Evolutionary conservation across 2,329 filamentous ascomycete species (phyloP), one percentile per base, ranked within the genome.

Genomic region (Monosporascus sp.): DNA sequence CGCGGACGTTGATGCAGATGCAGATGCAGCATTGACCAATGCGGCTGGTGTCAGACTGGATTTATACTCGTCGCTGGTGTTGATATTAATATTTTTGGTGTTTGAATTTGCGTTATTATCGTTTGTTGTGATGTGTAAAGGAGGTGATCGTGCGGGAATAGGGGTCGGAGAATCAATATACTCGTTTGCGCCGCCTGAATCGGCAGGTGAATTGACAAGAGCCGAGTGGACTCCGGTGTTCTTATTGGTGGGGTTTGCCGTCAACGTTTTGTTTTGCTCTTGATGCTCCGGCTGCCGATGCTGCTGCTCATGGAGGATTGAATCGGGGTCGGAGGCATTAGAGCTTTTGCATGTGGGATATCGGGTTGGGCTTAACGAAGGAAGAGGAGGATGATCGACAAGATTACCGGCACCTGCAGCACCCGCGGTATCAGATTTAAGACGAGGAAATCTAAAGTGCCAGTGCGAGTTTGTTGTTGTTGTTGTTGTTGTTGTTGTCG

Each of bases 1-100:
- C 9, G 54, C 54, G 51, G 56, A 49, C 15, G 42, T 38, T 48
- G 53, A 51, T 44, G 45, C 46, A 31, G 53, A 47, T 15, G 50
- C 36, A 50, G 53, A 52, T 45, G 55, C 31, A 48, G 42, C 44
- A 34, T 34, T 34, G 31, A 34, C 14, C 38, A 53, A 54, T 31
- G 27, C 42, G 24, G 57, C 7, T 6, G 42, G 11, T 14, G 11
- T 34, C 9, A 34, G 31, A 34, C 31, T 34, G 9, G 31, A 34
- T 11, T 14, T 34, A 34, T 34, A 34, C 5, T 34, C 9, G 24
- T 11, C n/a, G n/a, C 7, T 46, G 42, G 14, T 3, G 42, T 14
- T 14, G 42, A 31, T 18, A 20, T 6, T 42, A 42, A 4, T 24
- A 15, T 6, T 24, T 8, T 20, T 42, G 18, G 18, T 5, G 11